Percentiles rank a stretch among this genome's conserved stretches.
Conservation (phyloP, 164 flowering plant genomes). For the Cinnamomum chago region DNA sequence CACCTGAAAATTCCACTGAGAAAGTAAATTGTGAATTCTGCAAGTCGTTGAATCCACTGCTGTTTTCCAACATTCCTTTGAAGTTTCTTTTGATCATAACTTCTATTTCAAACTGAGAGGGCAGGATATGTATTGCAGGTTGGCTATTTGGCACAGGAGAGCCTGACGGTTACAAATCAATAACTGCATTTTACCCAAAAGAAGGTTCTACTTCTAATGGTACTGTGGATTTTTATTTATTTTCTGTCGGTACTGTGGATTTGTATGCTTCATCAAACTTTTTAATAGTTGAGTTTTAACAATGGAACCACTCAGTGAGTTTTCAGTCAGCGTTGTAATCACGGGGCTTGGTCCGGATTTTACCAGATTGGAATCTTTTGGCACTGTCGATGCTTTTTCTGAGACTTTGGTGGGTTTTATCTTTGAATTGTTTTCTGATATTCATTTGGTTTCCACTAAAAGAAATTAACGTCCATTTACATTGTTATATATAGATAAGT, state of each 20-base stretch:
- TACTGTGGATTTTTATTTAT: conserved; percentile 14
- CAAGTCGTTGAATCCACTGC: no score
- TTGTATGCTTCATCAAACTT: conserved; percentile 5
- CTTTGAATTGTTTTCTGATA: neutral
- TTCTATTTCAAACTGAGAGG: conserved; percentile 2
- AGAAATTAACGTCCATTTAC: neutral
- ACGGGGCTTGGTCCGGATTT: conserved; percentile 90
- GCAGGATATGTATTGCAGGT: conserved; percentile 37
- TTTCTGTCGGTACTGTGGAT: no score
- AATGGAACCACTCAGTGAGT: conserved; percentile 6
- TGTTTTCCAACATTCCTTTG: neutral
- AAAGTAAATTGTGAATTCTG: no score
- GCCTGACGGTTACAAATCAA: conserved; percentile 55
- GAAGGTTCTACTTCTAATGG: conserved; percentile 65
- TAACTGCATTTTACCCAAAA: conserved; percentile 82
- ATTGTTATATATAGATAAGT: conserved; percentile 40
- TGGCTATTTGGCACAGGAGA: conserved; percentile 84
- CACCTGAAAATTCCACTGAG: no score
- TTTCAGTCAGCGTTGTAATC: conserved; percentile 79
- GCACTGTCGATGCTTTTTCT: conserved; percentile 87
- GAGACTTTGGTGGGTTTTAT: conserved; percentile 60
- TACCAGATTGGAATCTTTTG: conserved; percentile 89
- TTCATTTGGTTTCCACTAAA: neutral
- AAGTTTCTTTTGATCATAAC: neutral
- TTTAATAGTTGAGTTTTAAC: conserved; percentile 3